Base-by-base conservation (phyloP, 2,329 filamentous ascomycete genomes). In the Aureobasidium sp. region DNA sequence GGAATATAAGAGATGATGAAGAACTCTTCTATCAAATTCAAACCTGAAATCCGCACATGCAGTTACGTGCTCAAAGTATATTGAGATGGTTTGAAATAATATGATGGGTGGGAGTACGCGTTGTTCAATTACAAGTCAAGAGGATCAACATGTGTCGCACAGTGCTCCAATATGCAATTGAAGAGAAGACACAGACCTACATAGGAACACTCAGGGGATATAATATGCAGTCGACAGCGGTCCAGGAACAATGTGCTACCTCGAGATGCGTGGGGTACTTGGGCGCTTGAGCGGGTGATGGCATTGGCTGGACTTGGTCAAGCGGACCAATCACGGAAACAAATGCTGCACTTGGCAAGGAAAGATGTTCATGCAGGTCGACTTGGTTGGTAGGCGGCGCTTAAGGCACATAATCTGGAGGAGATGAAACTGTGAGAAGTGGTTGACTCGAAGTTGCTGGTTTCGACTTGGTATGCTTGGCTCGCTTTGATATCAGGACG, bases 261-360 rank as follows among this genome's bases (percentile, higher is more conserved):
- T 35, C 21, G 22, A 19, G 2, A 24, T 25, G 30, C 35, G 48
- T 51, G 48, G 48, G 35, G 48, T 51, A 51, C 48, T 24, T 51
- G 37, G 48, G 48, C 48, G 48, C 48, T 51, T 51, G 48, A 41
- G 48, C 48, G 48, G 37, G n/a, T 27, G 48, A 24, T 51, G 11
- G 37, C 48, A 51, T 51, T 51, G 48, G 48, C 25, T 51, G 17
- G 27, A 51, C 1, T 6, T 24, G 24, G 34, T 50, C 34, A 11
- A 50, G 34, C 12, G 24, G n/a, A 30, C 45, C 45, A 50, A 50
- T 50, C 34, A 39, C 32, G 35, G 45, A 50, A 29, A 38, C 6
- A 12, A 4, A n/a, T 25, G n/a, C 19, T 30, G 19, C 19, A 25
- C 48, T 41, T 40, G 48, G 35, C 48, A 6, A 34, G 14, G 35